These are phyloP conservation scores for Phytophthora quininea DNA, from an alignment of 352 stramenopile genomes.

Conservation along the genomic window DNA sequence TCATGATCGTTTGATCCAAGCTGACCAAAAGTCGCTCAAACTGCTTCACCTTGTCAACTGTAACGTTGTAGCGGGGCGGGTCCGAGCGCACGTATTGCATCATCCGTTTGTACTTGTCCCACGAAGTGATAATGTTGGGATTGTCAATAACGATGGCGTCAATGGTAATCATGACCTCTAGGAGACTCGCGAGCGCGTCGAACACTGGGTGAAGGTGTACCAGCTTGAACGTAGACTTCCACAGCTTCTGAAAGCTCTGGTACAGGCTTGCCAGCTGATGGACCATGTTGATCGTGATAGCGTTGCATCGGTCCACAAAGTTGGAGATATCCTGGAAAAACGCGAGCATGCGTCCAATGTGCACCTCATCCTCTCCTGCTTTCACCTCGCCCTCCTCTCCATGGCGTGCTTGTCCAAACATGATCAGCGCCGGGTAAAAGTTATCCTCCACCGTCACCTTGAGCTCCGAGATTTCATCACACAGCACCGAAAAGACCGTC, in stretches of 20 bases:
- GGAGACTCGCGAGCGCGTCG: slow-evolving; percentile 71
- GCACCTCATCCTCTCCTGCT: slow-evolving; percentile 78
- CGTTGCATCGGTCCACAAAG: slow-evolving; percentile 90
- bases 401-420: slow-evolving; percentile 86
- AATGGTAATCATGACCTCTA: slow-evolving; percentile 90
- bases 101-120: slow-evolving; percentile 93
- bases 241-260: slow-evolving; percentile 88
- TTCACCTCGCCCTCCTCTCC: slow-evolving; percentile 76
- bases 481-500: slow-evolving; percentile 89
- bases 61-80: slow-evolving; percentile 81
- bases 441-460: slow-evolving; percentile 91
- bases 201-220: slow-evolving; percentile 86
- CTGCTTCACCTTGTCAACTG: slow-evolving; percentile 81
- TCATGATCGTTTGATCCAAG: slow-evolving; percentile 91
- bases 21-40: slow-evolving; percentile 89
- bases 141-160: slow-evolving; percentile 91
- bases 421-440: slow-evolving; percentile 88
- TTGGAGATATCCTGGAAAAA: slow-evolving; percentile 92
- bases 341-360: slow-evolving; percentile 87
- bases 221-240: slow-evolving; percentile 89
- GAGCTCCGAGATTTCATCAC: slow-evolving; percentile 90
- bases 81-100: slow-evolving; percentile 90
- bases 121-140: slow-evolving; percentile 82
- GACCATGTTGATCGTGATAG: slow-evolving; percentile 91
- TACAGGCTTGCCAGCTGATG: slow-evolving; percentile 90